Base-by-base conservation (phyloP, 768 basidiomycete genomes). In the Boletellus ananiceps region DNA sequence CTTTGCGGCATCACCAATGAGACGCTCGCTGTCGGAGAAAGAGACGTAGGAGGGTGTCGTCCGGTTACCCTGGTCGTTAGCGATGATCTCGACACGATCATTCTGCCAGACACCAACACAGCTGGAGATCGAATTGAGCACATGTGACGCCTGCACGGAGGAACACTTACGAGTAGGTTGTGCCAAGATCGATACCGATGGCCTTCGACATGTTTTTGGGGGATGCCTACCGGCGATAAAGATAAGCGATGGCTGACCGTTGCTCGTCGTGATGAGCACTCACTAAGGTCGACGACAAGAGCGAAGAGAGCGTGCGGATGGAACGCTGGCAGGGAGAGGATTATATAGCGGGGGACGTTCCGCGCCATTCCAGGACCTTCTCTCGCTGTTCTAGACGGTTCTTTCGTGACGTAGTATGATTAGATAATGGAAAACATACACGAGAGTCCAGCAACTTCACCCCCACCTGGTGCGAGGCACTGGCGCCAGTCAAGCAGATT, bases 31-130 rank as follows among this genome's bases (percentile, higher is more conserved):
- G 63, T 91, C 89, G 56, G 90, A 88, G 79, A 95, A 95, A 44
- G 93, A 84, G 71, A 96, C 93, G 69, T 94, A 95, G 8, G 93
- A 95, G 14, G 93, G 93, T 7, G 93, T 95, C 8, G 93, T 95
- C 50, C 93, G 87, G 76, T 95, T 91, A 68, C 89, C 88, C 77
- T 91, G 89, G 72, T 92, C 88, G 64, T 92, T 92, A 73, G 88
- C 88, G 68, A 97, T 97, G 77, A 96, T 96, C 75, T 96, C 94
- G 57, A 96, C 94, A 68, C 94, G 90, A 77, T 98, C 95, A 65
- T 96, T 93, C 80, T 94, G 91, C 93, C 94, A 98, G 55, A 98
- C 94, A 80, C 90, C 95, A 63, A 97, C 95, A 72, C 94, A 97
- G n/a, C 90, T 93, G 34, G 18, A 54, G 49, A 33, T 49, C 32